Base-by-base conservation (phyloP, 1,139 yeast species). In the Pichia sp. region DNA sequence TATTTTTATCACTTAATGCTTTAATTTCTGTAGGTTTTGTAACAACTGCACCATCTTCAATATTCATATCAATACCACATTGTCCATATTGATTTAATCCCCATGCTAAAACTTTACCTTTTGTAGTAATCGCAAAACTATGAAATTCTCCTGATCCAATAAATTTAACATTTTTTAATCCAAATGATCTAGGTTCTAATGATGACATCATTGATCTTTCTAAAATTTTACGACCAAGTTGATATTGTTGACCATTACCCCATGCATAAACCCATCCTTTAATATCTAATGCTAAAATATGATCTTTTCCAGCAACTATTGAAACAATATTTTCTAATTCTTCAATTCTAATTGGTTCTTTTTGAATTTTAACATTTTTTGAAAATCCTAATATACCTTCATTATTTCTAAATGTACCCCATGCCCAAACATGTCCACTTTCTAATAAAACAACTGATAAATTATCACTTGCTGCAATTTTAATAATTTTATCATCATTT, bases 31-130 rank as follows among this genome's bases (percentile, higher is more conserved):
- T 83, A 19, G 98, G 97, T 41, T 75, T 75, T n/a, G 80, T 68
- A 32, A 82, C 74, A 38, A 85, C 72, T 1, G 91, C 84, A 18
- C 94, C 96, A 58, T 87, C 96, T 53, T 81, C 91, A 40, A 82
- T 65, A 42, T 69, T 70, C 28, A 77, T 78, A 1, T 89, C 76
- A 19, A 47, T 27, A 41, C 95, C 97, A 69, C 96, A 87, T 65
- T 91, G 98, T 16, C 98, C 97, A 59, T 78, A 91, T 62, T 91
- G 96, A 60, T 91, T 93, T 53, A 91, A 71, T 6, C 99, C 99
- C 98, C 98, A 91, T 3, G 91, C 74, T 51, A 72, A 74, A 1
- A 91, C 86, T 31, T 73, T 71, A 38, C 83, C 87, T 29, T 78
- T 74, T 25, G 71, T 70, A 49, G 84, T 85, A 49, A 91, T 75